Conservation (phyloP, 164 flowering plant species). For the Litsea cubeba region DNA sequence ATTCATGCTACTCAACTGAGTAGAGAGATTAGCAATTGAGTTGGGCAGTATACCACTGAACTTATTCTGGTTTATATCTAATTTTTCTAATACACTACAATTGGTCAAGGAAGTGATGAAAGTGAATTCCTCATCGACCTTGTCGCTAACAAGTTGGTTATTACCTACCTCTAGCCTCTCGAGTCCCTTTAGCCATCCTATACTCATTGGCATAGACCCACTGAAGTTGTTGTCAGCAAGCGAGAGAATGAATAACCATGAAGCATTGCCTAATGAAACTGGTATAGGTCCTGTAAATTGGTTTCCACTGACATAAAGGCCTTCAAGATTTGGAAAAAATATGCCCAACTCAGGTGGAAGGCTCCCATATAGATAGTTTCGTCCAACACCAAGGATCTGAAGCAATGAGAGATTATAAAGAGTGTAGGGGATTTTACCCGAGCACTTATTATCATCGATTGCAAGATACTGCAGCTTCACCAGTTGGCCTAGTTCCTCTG, state of each 20-base stretch:
- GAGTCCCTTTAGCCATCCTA: background rate
- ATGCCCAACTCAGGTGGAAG: no score
- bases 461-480: background rate
- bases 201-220: background rate
- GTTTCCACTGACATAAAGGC: background rate
- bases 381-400: no score
- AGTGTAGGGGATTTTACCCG: background rate
- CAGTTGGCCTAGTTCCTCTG: background rate
- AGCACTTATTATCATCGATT: background rate
- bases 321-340: no score
- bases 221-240: background rate
- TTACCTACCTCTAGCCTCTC: rapidly evolving
- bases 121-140: background rate
- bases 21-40: background rate
- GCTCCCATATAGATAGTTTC: no score
- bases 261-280: background rate
- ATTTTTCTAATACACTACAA: background rate
- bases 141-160: background rate
- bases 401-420: no score
- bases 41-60: background rate
- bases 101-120: background rate
- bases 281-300: background rate
- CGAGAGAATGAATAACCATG: background rate
- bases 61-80: rapidly evolving
- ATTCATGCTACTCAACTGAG: rapidly evolving